Evolutionary conservation across 2,329 filamentous ascomycete genomes (phyloP), one percentile per base, ranked within the genome.

Genomic region (Xenosphaeropsis pyriputrescens): DNA sequence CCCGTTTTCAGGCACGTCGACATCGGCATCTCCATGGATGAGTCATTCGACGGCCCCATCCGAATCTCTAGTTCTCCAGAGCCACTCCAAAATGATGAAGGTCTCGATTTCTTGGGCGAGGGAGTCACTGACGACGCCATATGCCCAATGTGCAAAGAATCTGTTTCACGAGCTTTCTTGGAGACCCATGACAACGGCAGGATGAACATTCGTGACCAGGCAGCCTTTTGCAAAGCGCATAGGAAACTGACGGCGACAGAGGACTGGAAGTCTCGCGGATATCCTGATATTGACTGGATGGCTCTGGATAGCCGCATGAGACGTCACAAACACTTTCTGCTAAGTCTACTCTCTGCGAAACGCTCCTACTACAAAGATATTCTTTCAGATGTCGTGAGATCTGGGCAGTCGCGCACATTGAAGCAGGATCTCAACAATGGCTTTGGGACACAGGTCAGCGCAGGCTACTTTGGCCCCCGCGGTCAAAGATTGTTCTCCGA

Each of bases 381-480:
- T 1, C 62, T 85, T 17, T 66, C 65, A 4, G 60, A 66, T 3
- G 68, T 62, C 11, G 62, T 82, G 32, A 65, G 67, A 39, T 57
- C 62, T 2, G 78, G 77, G 11, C 65, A 69, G 50, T 71, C 70
- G 19, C 67, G 72, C 37, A 79, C 70, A 18, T 60, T 82, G 39
- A 62, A 72, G 37, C 68, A 72, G 41, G 74, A 66, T 36, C 57
- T 47, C 19, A 50, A 60, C 15, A 55, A 52, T 40, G 55, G 52
- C 39, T 53, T 51, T 4, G 60, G 72, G 18, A 64, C 68, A 35
- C 68, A 64, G 39, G 64, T 79, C 19, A 76, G 71, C 3, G 81
- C 82, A 8, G 86, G 86, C 0, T 94, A 93, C 57, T 94, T 93
- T 57, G 86, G 86, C 2, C 70, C 78, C 2, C 71, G 77, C 15